These are phyloP conservation scores for Phytophthora parvispora DNA, from an alignment of 352 stramenopile genomes.

Conservation along the genomic window DNA sequence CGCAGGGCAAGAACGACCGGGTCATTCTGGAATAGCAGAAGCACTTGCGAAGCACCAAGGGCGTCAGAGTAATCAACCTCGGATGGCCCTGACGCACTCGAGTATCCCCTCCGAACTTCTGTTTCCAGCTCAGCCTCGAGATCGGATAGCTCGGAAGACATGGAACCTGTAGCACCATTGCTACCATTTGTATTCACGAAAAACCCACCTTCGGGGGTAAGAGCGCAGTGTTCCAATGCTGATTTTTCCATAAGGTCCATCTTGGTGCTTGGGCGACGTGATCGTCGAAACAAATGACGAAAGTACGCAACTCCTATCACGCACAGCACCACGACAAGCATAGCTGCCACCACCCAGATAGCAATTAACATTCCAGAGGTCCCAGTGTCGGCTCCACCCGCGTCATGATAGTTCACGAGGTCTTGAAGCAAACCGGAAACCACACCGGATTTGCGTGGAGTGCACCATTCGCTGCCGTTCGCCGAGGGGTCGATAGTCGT, in stretches of 20 bases:
- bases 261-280: not conserved
- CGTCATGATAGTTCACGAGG: constrained; percentile 8
- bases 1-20: constrained; percentile 51
- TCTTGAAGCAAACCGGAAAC: constrained; percentile 35
- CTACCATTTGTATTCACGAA: constrained; percentile 20
- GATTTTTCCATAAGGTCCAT: constrained; percentile 22
- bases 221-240: constrained; percentile 16
- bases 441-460: constrained; percentile 34
- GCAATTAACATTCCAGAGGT: constrained; percentile 28
- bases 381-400: not conserved
- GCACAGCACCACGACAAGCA: constrained; percentile 27
- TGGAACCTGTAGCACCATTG: constrained; percentile 19
- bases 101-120: constrained; percentile 20
- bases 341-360: constrained; percentile 28
- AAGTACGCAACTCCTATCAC: constrained; percentile 20
- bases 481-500: constrained; percentile 19
- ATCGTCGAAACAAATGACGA: constrained; percentile 18
- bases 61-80: constrained; percentile 56
- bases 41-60: constrained; percentile 51
- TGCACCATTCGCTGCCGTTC: constrained; percentile 48
- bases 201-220: constrained; percentile 20
- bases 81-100: constrained; percentile 3
- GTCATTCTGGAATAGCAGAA: constrained; percentile 65
- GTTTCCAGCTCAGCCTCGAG: constrained; percentile 28
- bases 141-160: constrained; percentile 25